Evolutionary conservation across 2,329 filamentous ascomycete genomes (phyloP), one percentile per base, ranked within the genome.

Genomic region (Hymenoscyphus scutula): DNA sequence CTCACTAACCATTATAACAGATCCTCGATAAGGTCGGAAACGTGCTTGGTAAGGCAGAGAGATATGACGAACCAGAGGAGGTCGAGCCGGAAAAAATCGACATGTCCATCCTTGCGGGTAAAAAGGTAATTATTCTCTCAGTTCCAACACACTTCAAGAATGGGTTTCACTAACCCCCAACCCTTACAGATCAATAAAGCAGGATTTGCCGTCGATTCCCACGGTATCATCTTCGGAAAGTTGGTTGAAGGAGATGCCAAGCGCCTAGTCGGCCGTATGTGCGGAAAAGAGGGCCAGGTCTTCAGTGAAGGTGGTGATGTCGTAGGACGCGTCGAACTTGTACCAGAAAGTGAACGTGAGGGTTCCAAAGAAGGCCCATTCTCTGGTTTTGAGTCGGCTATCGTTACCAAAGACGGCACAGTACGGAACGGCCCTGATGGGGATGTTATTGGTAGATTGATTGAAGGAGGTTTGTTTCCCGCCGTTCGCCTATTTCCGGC

Each of bases 231-330:
- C 65, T 86, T 84, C 64, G 89, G 86, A 38, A 84, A 86, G 45
- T 81, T 92, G 1, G 75, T 90, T 23, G 87, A 91, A 72, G 89
- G 89, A 15, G 84, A 88, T 64, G 72, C 84, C 38, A 83, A 84
- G 74, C 81, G 83, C 60, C 81, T 91, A 51, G 76, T 85, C 10
- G 89, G 89, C 30, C 85, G 84, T 70, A 88, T 89, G 82, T 86
- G 87, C 70, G 87, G 91, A 73, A 89, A 86, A 74, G 77, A 90
- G 32, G 89, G 89, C 38, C 84, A 89, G 71, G 83, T 91, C 67
- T 85, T 87, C 77, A 89, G 88, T 72, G 89, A 91, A 73, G 83
- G 81, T n/a, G 89, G 89, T 54, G 85, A 89, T 62, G 79, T 90
- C 55, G 82, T 91, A 63, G 89, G 89, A 64, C 82, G 81, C 62